Percentiles rank a stretch among this genome's conserved stretches.
These are phyloP conservation scores for Ascochyta rabiei DNA, from an alignment of 2,329 filamentous ascomycete genomes.

Conservation along the genomic window DNA sequence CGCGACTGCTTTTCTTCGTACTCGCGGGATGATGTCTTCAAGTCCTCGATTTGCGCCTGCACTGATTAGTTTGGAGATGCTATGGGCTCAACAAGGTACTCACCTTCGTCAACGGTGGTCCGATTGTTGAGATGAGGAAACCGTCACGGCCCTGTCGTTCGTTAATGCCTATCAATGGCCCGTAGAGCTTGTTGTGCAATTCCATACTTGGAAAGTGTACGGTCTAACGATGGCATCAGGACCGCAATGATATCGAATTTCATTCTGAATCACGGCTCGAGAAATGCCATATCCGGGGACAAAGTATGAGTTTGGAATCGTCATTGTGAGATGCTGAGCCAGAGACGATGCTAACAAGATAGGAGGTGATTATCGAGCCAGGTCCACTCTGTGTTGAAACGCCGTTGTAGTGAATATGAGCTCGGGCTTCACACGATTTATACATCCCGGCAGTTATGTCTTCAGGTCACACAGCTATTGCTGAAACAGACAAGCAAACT, in stretches of 20 bases:
- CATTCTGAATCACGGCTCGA: constrained; percentile 51
- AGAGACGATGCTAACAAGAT: background rate
- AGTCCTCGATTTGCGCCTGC: constrained; percentile 52
- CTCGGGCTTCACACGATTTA: constrained; percentile 32
- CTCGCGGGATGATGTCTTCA: constrained; percentile 48
- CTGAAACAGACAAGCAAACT: constrained; percentile 19
- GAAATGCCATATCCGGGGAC: constrained; percentile 52
- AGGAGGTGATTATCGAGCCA: constrained; percentile 16
- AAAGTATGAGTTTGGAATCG: constrained; percentile 49
- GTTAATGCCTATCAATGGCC: constrained; percentile 19
- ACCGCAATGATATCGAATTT: constrained; percentile 52
- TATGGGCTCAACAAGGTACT: background rate
- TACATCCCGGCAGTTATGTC: constrained; percentile 20
- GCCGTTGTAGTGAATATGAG: constrained; percentile 20
- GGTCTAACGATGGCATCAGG: constrained; percentile 52
- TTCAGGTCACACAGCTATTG: constrained; percentile 11
- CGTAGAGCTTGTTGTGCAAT: too few relatives aligned
- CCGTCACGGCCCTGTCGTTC: constrained; percentile 48
- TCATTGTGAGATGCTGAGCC: constrained; percentile 23
- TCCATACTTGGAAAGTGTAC: constrained; percentile 49
- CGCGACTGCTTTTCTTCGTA: constrained; percentile 52
- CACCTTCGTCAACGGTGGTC: constrained; percentile 52
- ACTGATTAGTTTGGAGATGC: constrained; percentile 17
- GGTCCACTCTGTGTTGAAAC: constrained; percentile 17
- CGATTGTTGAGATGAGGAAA: constrained; percentile 50